Evolutionary conservation across 1,139 yeast species (phyloP).

Genomic region (Kazachstania sp.): DNA sequence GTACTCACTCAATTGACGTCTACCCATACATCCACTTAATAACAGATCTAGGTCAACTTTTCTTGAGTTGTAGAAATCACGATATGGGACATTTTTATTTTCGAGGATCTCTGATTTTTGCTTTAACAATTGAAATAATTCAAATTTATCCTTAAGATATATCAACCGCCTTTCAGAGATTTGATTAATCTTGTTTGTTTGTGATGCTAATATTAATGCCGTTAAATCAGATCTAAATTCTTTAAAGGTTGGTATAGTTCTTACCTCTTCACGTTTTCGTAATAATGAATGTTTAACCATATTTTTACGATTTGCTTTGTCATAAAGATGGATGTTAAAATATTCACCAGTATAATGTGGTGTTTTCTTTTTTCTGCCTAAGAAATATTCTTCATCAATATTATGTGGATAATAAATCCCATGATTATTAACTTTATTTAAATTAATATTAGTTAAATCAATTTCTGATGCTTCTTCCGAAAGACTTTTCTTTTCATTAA

Average conservation of each 20-base stretch:
- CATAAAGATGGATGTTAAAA: constrained; percentile 20
- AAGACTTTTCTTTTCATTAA: constrained; percentile 4
- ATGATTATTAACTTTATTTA: background rate
- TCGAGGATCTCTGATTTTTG: constrained; percentile 26
- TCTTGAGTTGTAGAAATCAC: constrained; percentile 94
- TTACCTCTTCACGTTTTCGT: constrained; percentile 1
- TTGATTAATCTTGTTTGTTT: constrained; percentile 13
- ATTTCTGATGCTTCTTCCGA: constrained; percentile 2
- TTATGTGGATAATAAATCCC: constrained; percentile 8
- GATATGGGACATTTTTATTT: constrained; percentile 65
- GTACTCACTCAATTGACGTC: constrained; percentile 84
- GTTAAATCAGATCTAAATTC: constrained; percentile 21
- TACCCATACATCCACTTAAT: constrained; percentile 96
- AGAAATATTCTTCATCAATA: constrained; percentile 6
- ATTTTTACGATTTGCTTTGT: constrained; percentile 11
- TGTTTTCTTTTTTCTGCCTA: background rate
- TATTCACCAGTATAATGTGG: constrained; percentile 25
- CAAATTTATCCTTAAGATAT: constrained; percentile 25
- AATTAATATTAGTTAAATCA: constrained; percentile 4
- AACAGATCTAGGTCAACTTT: constrained; percentile 96
- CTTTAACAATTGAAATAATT: constrained; percentile 25
- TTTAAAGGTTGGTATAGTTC: constrained; percentile 17
- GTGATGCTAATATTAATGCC: constrained; percentile 10
- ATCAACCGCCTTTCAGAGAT: constrained; percentile 20
- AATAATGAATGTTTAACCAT: constrained; percentile 4